Evolutionary conservation across 768 basidiomycete genomes (phyloP), one percentile per base, ranked within the genome.

Genomic region (Wakefieldia striispora): DNA sequence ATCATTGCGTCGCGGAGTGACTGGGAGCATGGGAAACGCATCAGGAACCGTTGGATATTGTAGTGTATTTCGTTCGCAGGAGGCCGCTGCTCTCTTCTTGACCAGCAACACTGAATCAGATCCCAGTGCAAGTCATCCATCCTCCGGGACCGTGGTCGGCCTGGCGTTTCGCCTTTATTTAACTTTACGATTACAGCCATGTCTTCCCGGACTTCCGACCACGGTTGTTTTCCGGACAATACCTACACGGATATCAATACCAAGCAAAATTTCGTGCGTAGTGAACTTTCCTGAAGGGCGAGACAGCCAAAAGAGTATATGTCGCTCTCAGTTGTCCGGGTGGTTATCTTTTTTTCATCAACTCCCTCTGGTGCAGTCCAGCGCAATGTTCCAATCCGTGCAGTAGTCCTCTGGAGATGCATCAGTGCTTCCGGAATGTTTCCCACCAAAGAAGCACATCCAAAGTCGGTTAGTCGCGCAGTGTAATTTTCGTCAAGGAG

Each of bases 391-490:
- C 50, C 50, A 7, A 45, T 23, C 9, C 16, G 74, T 74, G 6
- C 66, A 68, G 39, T 75, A 61, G 27, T 55, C 49, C 37, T 27
- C 29, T 47, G 37, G 19, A 47, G 38, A 27, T 40, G 38, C 2
- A 16, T 27, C 17, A 34, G 19, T 1, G 26, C 26, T 39, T 47
- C 46, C 9, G 46, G 46, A 20, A 31, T 47, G n/a, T n/a, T n/a
- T n/a, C n/a, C n/a, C n/a, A n/a, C n/a, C n/a, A n/a, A n/a, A n/a
- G n/a, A n/a, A n/a, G 66, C 64, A 41, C 60, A 35, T 4, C 75
- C 75, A 49, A 77, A 77, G 49, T 76, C 76, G 45, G 70, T 70
- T 6, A 78, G 56, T 12, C 67, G 65, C 2, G 69, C 75, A 29
- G 66, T 68, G 26, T 67, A 47, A 8, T 45, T 16, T 26, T n/a